Conservation (phyloP, 169 alveolate genomes). For the Cytauxzoon felis region DNA sequence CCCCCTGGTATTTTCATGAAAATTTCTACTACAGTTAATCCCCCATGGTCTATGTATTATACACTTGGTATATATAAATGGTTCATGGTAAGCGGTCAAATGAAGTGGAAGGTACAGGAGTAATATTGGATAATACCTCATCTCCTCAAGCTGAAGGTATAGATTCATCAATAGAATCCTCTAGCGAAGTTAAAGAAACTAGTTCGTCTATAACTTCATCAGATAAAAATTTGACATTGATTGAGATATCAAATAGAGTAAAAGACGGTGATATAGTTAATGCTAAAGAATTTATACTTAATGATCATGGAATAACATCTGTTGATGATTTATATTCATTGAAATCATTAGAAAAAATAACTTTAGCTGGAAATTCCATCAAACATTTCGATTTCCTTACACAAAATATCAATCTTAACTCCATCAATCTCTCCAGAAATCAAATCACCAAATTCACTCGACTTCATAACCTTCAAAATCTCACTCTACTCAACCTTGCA, state of each 20-base stretch:
- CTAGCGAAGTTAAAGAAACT: no score
- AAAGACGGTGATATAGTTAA: constrained; percentile 63
- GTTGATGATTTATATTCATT: constrained; percentile 68
- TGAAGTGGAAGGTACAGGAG: no score
- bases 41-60: no score
- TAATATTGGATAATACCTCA: no score
- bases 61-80: no score
- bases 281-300: constrained; percentile 56
- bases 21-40: no score
- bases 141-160: no score
- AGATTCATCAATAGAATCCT: no score
- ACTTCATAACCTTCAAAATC: constrained; percentile 23
- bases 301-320: constrained; percentile 54
- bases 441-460: constrained; percentile 34
- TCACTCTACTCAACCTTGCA: constrained; percentile 41
- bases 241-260: constrained; percentile 62
- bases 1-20: no score
- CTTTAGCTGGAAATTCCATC: constrained; percentile 60
- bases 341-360: constrained; percentile 60
- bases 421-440: constrained; percentile 64
- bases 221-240: constrained; percentile 52
- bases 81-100: no score
- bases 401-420: constrained; percentile 55
- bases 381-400: constrained; percentile 49
- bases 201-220: no score